Evolutionary conservation across 768 basidiomycete species (phyloP).

Genomic region (Tulasnella calospora): DNA sequence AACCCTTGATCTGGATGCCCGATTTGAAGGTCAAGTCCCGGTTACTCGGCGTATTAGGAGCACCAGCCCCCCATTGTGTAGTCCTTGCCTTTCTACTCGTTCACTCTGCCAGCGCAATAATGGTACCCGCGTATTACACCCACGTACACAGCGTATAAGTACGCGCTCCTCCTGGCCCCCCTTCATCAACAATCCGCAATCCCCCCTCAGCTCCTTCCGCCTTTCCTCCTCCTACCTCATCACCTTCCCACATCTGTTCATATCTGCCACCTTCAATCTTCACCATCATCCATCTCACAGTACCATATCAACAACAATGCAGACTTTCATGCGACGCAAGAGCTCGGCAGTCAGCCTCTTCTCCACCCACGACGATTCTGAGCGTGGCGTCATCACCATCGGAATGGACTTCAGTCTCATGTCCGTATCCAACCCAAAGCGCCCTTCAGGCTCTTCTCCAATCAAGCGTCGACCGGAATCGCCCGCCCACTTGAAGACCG

Average conservation of each 20-base stretch:
- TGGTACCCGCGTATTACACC: not conserved
- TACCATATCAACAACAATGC: not conserved
- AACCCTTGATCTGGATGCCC: not conserved
- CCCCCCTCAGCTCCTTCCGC: not conserved
- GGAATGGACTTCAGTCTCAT: conserved; percentile 4
- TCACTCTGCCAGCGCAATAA: not conserved
- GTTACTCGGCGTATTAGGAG: not conserved
- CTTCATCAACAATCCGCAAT: not conserved
- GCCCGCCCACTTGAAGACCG: not conserved
- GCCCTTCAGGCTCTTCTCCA: not conserved
- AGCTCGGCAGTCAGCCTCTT: conserved; percentile 4
- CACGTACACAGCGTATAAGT: not conserved
- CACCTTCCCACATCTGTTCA: not conserved
- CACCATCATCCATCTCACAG: not conserved
- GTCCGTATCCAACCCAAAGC: not conserved
- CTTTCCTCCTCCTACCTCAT: not conserved
- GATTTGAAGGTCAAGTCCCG: conserved; percentile 1
- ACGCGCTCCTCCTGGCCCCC: not conserved
- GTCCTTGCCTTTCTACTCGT: not conserved
- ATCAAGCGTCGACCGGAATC: not conserved
- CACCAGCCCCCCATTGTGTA: not conserved
- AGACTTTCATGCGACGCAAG: conserved; percentile 3
- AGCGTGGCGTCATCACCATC: not conserved
- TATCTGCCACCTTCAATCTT: not conserved
- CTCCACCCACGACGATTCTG: not conserved